A percentile compares a stretch with the other conserved stretches of the same genome.
phyloP scores from a whole-genome alignment of 73 alveolate genomes.

The Symbiodinium pilosum region DNA sequence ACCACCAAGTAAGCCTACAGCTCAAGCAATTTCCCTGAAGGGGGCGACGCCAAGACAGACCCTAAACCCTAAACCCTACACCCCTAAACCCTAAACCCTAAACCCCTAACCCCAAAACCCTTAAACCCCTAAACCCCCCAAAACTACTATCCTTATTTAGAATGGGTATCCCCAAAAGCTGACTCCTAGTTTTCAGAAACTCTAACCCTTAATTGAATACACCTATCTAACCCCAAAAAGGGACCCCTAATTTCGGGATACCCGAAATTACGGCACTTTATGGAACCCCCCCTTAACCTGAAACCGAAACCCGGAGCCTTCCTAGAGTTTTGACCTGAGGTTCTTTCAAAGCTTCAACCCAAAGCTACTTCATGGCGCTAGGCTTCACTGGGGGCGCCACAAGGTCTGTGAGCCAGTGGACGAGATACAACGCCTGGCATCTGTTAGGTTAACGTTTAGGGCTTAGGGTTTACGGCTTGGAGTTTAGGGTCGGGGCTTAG shows the following conservation, averaged over 20 bases:
- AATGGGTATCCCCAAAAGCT: not conserved
- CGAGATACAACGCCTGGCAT: constrained; percentile 23
- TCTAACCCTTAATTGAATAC: too few species aligned
- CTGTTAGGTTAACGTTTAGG: not conserved
- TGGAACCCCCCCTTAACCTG: too few species aligned
- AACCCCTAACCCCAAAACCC: not conserved
- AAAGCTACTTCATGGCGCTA: not conserved
- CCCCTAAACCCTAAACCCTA: not conserved
- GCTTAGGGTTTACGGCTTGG: not conserved
- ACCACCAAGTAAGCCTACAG: too few species aligned
- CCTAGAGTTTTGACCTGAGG: not conserved
- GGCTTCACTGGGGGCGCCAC: not conserved
- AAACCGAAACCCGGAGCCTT: too few species aligned
- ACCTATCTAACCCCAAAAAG: too few species aligned
- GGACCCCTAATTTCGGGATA: too few species aligned
- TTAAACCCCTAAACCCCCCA: not conserved
- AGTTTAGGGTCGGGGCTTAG: not conserved
- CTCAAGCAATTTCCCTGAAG: too few species aligned
- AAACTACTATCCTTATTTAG: too few species aligned
- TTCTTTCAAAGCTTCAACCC: not conserved
- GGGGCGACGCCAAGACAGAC: too few species aligned
- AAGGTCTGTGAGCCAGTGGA: constrained; percentile 35
- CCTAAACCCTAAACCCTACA: not conserved
- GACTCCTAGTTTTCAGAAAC: not conserved
- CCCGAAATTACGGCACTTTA: too few species aligned